phyloP scores from a whole-genome alignment of 495 filamentous ascomycete species.

The Clavariopsis aquatica region DNA sequence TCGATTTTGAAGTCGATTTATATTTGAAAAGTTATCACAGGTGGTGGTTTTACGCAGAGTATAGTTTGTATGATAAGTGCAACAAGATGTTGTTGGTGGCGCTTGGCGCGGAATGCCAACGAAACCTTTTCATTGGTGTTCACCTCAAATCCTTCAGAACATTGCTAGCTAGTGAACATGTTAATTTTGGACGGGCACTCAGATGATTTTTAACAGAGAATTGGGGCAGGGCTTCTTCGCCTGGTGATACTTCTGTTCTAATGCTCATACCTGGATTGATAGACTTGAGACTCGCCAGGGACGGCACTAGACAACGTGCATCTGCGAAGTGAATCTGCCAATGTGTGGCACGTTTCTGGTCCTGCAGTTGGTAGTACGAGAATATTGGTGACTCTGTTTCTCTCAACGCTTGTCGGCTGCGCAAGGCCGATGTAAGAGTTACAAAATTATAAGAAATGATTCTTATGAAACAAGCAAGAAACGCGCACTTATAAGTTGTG shows the following conservation, averaged over 20 bases:
- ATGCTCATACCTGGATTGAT: neutral
- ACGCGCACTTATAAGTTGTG: neutral
- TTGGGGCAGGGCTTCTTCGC: neutral
- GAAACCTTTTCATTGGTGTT: too few relatives aligned
- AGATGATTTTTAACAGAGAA: neutral
- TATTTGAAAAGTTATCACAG: too few relatives aligned
- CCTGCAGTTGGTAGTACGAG: neutral
- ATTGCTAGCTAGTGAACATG: too few relatives aligned
- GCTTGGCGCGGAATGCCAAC: too few relatives aligned
- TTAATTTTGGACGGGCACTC: neutral
- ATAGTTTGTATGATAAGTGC: too few relatives aligned
- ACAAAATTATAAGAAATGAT: neutral
- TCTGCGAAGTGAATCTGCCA: neutral
- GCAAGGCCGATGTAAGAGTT: conserved; percentile 2
- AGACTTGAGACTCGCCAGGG: neutral
- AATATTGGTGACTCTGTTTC: neutral
- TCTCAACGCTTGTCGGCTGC: neutral
- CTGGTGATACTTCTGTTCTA: neutral
- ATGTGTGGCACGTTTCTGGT: neutral
- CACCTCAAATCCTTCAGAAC: too few relatives aligned
- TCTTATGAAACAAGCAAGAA: neutral
- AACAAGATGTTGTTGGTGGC: too few relatives aligned
- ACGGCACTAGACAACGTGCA: neutral
- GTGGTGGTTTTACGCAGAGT: too few relatives aligned
- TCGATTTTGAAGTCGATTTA: too few relatives aligned